A percentile compares a stretch with the other conserved stretches of the same genome.
These are phyloP conservation scores for Ceriops decandra DNA, from an alignment of 345 rosid genomes.

Conservation along the genomic window DNA sequence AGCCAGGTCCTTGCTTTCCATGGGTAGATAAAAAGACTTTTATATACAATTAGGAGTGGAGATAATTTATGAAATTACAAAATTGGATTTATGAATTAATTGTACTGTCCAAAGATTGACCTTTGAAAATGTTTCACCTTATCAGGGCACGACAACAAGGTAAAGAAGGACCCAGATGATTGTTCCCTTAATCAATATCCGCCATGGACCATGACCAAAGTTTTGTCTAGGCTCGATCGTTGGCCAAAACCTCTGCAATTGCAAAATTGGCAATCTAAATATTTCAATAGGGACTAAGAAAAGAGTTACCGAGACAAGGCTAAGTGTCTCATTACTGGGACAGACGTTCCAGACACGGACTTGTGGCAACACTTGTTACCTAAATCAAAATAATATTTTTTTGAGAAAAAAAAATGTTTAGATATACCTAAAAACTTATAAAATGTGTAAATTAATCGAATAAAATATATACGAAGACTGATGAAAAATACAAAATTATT, in stretches of 20 bases:
- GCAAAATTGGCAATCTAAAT: not conserved
- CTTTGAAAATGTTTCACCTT: slow-evolving; percentile 17
- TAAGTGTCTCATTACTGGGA: too few relatives aligned
- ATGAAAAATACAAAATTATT: too few relatives aligned
- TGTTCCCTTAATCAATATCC: slow-evolving; percentile 38
- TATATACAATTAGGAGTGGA: too few relatives aligned
- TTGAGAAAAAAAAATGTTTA: too few relatives aligned
- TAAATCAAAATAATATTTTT: too few relatives aligned
- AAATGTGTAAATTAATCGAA: too few relatives aligned
- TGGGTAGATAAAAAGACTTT: not conserved
- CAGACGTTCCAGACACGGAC: too few relatives aligned
- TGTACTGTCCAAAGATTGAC: slow-evolving; percentile 2
- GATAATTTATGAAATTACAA: not conserved
- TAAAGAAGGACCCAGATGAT: slow-evolving; percentile 17
- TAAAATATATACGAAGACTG: too few relatives aligned
- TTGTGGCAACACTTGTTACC: too few relatives aligned
- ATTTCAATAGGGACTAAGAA: not conserved
- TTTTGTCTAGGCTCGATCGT: slow-evolving; percentile 44
- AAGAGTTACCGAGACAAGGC: too few relatives aligned
- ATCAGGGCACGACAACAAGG: slow-evolving; percentile 29
- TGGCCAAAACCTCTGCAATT: slow-evolving; percentile 13
- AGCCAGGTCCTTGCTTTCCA: not conserved
- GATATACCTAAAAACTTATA: too few relatives aligned
- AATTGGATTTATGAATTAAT: slow-evolving; percentile 6
- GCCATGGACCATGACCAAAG: slow-evolving; percentile 34